Conservation (phyloP, 2,329 filamentous ascomycete species). For the Scedosporium aurantiacum region DNA sequence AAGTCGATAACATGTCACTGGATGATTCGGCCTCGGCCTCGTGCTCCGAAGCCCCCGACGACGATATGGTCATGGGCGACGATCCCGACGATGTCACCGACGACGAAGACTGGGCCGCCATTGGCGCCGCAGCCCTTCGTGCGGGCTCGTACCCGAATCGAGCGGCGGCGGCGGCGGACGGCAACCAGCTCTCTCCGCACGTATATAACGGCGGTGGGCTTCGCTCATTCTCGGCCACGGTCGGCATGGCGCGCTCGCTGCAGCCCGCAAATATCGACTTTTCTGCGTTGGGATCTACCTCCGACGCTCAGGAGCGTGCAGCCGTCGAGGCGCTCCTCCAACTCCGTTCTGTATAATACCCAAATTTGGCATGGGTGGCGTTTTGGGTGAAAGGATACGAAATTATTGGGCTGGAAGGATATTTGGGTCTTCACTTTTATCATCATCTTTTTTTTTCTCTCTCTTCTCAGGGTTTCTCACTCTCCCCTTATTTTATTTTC, state of each 20-base stretch:
- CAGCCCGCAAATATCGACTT: constrained; percentile 40
- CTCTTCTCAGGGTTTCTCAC: neutral
- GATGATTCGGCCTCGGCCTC: constrained; percentile 60
- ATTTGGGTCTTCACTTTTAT: constrained; percentile 5
- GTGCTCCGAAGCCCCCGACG: constrained; percentile 63
- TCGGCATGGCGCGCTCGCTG: constrained; percentile 43
- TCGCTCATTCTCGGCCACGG: constrained; percentile 35
- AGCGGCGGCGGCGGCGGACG: constrained; percentile 30
- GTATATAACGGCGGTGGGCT: constrained; percentile 35
- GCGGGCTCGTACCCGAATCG: constrained; percentile 50
- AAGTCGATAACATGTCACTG: constrained; percentile 91
- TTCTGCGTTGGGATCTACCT: constrained; percentile 36
- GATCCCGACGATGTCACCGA: constrained; percentile 82
- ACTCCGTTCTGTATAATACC: constrained; percentile 65
- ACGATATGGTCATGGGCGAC: constrained; percentile 54
- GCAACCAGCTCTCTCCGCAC: constrained; percentile 30
- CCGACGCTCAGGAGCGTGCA: constrained; percentile 66
- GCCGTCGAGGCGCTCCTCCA: constrained; percentile 71
- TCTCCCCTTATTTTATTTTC: neutral
- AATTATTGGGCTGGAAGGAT: constrained; percentile 7
- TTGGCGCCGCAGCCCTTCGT: constrained; percentile 76
- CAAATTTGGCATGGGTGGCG: constrained; percentile 39
- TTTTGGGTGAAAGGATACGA: constrained; percentile 19
- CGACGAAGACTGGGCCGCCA: constrained; percentile 89
- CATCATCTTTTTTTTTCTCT: neutral